phyloP scores from a whole-genome alignment of 768 basidiomycete genomes.

The Collybiopsis confluens region DNA sequence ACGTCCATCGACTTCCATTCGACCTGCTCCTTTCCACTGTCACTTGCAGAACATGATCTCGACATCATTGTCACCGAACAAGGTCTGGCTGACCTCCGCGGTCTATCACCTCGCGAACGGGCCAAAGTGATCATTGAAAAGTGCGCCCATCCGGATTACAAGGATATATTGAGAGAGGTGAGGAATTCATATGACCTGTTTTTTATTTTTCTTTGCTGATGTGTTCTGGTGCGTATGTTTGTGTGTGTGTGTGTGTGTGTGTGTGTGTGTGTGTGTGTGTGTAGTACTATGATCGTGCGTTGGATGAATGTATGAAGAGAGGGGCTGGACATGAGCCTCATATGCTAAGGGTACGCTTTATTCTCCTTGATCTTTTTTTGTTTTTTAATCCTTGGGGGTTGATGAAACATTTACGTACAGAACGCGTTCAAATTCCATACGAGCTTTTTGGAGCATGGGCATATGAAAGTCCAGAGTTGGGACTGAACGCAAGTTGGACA shows the following conservation, averaged over 20 bases:
- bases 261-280: too few species aligned
- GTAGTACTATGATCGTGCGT: conserved; percentile 40
- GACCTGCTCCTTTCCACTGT: too few species aligned
- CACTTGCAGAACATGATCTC: conserved; percentile 37
- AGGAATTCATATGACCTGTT: conserved; percentile 10
- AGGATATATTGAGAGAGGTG: conserved; percentile 35
- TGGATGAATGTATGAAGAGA: conserved; percentile 38
- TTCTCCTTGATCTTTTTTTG: not conserved
- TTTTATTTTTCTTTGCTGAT: not conserved
- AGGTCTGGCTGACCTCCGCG: conserved; percentile 43
- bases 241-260: too few species aligned
- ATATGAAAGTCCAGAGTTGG: conserved; percentile 37
- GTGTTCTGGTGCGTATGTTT: too few species aligned
- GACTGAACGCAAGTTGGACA: too few species aligned
- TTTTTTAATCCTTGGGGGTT: not conserved
- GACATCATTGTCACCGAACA: conserved; percentile 47
- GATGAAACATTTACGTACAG: conserved; percentile 12
- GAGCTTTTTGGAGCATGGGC: conserved; percentile 31
- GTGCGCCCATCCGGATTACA: conserved; percentile 45
- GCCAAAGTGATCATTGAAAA: conserved; percentile 43
- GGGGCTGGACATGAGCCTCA: conserved; percentile 47
- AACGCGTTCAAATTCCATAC: conserved; percentile 32
- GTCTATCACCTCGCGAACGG: conserved; percentile 41
- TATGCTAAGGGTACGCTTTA: conserved; percentile 34
- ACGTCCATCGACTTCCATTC: not conserved